phyloP scores from a whole-genome alignment of 2,329 filamentous ascomycete genomes.

The Claviceps pazoutovae region DNA sequence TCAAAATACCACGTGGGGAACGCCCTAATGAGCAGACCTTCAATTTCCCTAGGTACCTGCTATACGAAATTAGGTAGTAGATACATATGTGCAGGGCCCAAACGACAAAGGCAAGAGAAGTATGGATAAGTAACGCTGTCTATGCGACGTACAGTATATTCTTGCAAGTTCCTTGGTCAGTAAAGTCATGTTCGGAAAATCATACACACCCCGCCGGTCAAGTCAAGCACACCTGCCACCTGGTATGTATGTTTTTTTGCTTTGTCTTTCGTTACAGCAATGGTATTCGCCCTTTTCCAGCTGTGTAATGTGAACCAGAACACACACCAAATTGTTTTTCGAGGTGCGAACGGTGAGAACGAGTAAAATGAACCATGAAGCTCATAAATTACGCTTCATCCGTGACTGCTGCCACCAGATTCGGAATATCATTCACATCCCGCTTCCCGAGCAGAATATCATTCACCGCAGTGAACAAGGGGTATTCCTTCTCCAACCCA shows the following conservation, averaged over 20 bases:
- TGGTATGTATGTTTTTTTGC: no score
- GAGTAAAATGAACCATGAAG: neutral
- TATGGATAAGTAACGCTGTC: no score
- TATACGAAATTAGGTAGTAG: neutral
- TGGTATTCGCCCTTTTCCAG: neutral
- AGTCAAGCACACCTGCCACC: no score
- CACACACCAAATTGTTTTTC: neutral
- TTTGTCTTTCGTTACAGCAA: neutral
- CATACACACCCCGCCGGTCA: no score
- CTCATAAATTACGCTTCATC: slow-evolving; percentile 5
- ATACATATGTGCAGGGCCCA: no score
- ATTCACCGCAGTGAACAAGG: slow-evolving; percentile 81
- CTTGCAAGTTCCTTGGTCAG: no score
- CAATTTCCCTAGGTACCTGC: neutral
- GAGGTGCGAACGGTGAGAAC: neutral
- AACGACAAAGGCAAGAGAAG: no score
- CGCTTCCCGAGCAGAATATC: slow-evolving; percentile 63
- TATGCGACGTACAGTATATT: no score
- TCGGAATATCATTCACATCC: slow-evolving; percentile 68
- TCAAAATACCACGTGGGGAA: neutral
- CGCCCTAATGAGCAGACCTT: neutral
- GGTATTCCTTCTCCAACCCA: slow-evolving; percentile 70
- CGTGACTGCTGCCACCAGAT: slow-evolving; percentile 35
- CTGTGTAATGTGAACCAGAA: neutral
- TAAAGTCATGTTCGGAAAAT: no score